Conservation (phyloP, 192 early-diverging fungal species). For the Podochytrium sp. region DNA sequence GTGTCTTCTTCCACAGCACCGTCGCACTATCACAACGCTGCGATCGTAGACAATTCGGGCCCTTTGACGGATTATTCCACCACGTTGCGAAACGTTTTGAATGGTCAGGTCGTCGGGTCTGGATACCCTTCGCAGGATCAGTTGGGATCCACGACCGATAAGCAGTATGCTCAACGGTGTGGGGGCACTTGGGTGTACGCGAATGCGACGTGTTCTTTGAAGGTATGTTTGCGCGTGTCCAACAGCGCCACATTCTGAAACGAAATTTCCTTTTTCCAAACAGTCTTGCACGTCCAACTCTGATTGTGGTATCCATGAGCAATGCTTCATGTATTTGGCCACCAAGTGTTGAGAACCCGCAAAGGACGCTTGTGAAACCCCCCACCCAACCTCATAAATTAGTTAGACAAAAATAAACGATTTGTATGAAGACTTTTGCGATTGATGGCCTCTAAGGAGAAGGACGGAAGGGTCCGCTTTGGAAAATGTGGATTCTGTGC, state of each 20-base stretch:
- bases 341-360: no score
- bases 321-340: neutral
- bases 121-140: slow-evolving; percentile 7
- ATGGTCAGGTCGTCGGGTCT: neutral
- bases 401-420: no score
- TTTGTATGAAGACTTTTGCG: no score
- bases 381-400: no score
- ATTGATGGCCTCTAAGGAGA: no score
- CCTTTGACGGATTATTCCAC: neutral
- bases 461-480: no score
- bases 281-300: neutral
- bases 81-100: slow-evolving; percentile 3
- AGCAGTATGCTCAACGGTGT: neutral
- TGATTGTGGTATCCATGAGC: neutral
- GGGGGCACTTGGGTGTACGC: slow-evolving; percentile 22
- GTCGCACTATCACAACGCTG: neutral
- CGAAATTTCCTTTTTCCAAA: no score
- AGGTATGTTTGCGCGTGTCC: neutral
- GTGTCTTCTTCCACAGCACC: slow-evolving; percentile 25
- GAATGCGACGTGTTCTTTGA: neutral
- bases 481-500: no score
- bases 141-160: neutral
- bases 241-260: no score
- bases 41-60: neutral
- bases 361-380: no score